Evolutionary conservation across 2,329 filamentous ascomycete species (phyloP).

Genomic region (Cercospora sp.): DNA sequence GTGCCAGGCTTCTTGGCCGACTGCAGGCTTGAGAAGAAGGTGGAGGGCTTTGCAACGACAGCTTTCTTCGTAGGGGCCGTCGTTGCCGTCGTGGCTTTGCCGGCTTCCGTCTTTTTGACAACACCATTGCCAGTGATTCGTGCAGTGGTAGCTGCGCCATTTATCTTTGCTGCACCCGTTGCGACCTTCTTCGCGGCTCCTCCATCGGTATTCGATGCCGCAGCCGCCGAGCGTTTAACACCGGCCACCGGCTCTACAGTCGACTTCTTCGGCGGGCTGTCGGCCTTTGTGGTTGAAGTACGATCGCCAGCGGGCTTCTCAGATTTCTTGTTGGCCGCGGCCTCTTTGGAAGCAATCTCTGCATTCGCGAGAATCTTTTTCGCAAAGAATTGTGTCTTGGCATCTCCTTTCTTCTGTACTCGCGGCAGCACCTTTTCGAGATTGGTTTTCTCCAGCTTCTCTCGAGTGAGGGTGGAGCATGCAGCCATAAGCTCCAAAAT

Average conservation of each 20-base stretch:
- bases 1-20: conserved; percentile 49
- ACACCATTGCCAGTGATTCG: conserved; percentile 26
- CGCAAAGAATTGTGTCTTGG: conserved; percentile 63
- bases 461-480: conserved; percentile 63
- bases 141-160: conserved; percentile 19
- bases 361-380: conserved; percentile 55
- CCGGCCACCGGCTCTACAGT: conserved; percentile 35
- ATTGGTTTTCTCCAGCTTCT: conserved; percentile 63
- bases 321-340: conserved; percentile 41
- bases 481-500: conserved; percentile 60
- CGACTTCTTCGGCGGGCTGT: conserved; percentile 39
- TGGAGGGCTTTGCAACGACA: conserved; percentile 48
- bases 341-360: conserved; percentile 29
- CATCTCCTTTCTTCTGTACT: conserved; percentile 65
- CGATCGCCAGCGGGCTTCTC: conserved; percentile 23
- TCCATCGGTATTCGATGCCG: conserved; percentile 21
- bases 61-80: conserved; percentile 29
- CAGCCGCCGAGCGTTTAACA: conserved; percentile 38
- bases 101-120: conserved; percentile 30
- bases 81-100: conserved; percentile 21
- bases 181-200: conserved; percentile 41
- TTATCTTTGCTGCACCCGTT: conserved; percentile 27
- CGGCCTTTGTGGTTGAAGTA: conserved; percentile 26
- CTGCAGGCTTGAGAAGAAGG: conserved; percentile 49
- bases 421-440: conserved; percentile 65